Evolutionary conservation across 768 basidiomycete genomes (phyloP), one percentile per base, ranked within the genome.

Genomic region (Candolleomyces efflorescens): DNA sequence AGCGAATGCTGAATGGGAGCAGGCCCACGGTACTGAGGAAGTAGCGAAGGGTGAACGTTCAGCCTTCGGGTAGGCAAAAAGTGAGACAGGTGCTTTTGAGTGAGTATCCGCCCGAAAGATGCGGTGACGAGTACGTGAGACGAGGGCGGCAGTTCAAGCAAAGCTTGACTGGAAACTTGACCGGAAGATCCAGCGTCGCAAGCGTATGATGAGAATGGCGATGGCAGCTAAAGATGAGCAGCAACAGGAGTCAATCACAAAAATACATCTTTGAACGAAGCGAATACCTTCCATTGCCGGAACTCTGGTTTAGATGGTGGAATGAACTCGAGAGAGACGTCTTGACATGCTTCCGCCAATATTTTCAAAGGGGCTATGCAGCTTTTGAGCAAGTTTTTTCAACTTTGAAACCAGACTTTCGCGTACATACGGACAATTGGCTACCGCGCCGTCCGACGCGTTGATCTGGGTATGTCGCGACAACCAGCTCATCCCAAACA

Each of bases 1-100:
- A 98, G 76, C 0, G 87, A 80, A 64, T 86, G 89, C 65, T 97
- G 94, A 39, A 98, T 90, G 0, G 94, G 94, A 2, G 93, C 91
- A 9, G 94, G 85, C 0, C 94, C 94, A n/a, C 94, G 85, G 68
- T 91, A 94, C 24, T 79, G 75, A 0, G 94, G 94, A 36, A 98
- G 79, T 0, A 93, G 73, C 37, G 94, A 95, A 0, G 94, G 93
- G 64, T 98, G 94, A 5, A 98, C 84, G 65, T 98, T 97, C 38
- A 98, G 75, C 22, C 88, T 75, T 47, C 83, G 81, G 0, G 69
- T 64, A 0, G 75, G 74, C 0, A 73, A 78, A 65, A 96, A 96
- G 41, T 79, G 74, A 13, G 75, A 66, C 15, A 97, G 81, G 53
- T 90, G 74, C 2, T 75, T 65, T 4, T 75, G 67, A 0, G 91